These are phyloP conservation scores for Alternaria alternata DNA, from an alignment of 2,329 filamentous ascomycete species.

Conservation along the genomic window DNA sequence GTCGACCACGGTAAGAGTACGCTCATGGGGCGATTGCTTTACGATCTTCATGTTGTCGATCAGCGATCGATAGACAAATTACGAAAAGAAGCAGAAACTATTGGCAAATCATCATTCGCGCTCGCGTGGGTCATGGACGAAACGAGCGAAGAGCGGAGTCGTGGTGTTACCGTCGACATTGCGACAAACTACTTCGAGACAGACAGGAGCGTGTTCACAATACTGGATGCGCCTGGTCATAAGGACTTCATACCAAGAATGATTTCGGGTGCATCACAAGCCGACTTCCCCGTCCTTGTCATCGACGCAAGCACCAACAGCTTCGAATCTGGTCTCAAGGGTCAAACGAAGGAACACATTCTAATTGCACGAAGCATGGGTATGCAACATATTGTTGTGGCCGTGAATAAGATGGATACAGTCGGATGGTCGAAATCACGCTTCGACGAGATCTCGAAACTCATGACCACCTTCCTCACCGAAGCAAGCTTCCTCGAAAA, in stretches of 20 bases:
- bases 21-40: slow-evolving; percentile 91
- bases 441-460: slow-evolving; percentile 84
- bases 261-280: slow-evolving; percentile 96
- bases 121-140: slow-evolving; percentile 97
- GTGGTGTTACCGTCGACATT: slow-evolving; percentile 96
- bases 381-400: slow-evolving; percentile 85
- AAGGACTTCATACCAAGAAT: slow-evolving; percentile 98
- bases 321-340: slow-evolving; percentile 91
- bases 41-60: slow-evolving; percentile 88
- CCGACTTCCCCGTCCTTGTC: slow-evolving; percentile 93
- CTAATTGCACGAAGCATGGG: slow-evolving; percentile 89
- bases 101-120: slow-evolving; percentile 95
- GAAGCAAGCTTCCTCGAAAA: slow-evolving; percentile 82
- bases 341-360: slow-evolving; percentile 94
- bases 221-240: slow-evolving; percentile 93
- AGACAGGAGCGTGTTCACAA: slow-evolving; percentile 84
- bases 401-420: slow-evolving; percentile 94
- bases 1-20: slow-evolving; percentile 98
- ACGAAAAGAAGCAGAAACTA: slow-evolving; percentile 84
- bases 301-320: slow-evolving; percentile 90
- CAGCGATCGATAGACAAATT: slow-evolving; percentile 89
- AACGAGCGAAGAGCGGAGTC: slow-evolving; percentile 83
- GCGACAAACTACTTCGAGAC: slow-evolving; percentile 96
- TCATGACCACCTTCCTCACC: slow-evolving; percentile 82
- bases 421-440: slow-evolving; percentile 82